phyloP scores from a whole-genome alignment of 1,139 yeast genomes.

The Protomyces inundatus region DNA sequence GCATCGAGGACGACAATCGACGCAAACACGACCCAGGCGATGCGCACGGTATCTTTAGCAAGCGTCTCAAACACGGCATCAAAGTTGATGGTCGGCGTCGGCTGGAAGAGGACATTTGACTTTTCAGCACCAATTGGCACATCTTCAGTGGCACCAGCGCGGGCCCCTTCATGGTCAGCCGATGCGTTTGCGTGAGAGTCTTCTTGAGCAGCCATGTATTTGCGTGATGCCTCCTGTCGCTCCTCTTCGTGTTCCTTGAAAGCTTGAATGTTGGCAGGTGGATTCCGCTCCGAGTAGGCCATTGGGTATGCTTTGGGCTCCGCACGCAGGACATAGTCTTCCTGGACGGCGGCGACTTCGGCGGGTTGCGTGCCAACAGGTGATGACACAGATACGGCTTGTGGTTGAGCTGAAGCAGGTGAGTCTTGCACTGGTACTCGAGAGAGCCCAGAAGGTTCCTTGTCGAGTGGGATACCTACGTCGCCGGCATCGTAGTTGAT shows the following conservation, averaged over 20 bases:
- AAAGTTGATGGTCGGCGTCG: slow-evolving; percentile 22
- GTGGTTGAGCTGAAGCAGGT: not conserved
- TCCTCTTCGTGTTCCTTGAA: slow-evolving; percentile 3
- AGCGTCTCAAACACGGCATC: slow-evolving; percentile 20
- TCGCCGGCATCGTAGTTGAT: not conserved
- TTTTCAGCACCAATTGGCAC: slow-evolving; percentile 23
- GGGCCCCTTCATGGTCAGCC: slow-evolving; percentile 1
- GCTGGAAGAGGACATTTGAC: slow-evolving; percentile 23
- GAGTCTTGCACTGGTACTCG: not conserved
- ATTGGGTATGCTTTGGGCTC: slow-evolving; percentile 6
- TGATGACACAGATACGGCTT: not conserved
- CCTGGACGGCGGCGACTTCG: not conserved
- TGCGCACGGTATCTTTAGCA: slow-evolving; percentile 7
- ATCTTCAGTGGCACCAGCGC: slow-evolving; percentile 23
- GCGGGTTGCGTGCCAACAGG: not conserved
- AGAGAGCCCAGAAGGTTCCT: not conserved
- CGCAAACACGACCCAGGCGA: slow-evolving; percentile 8
- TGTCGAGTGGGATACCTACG: not conserved
- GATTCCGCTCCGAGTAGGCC: slow-evolving; percentile 21
- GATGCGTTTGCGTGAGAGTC: not conserved
- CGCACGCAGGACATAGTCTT: slow-evolving; percentile 2
- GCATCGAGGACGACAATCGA: slow-evolving; percentile 15
- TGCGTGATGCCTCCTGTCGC: slow-evolving; percentile 5
- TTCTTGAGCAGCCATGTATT: slow-evolving; percentile 6
- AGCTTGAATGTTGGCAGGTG: slow-evolving; percentile 6